These are phyloP conservation scores for Malus hybrid DNA, from an alignment of 331 rosid species.

Conservation along the genomic window DNA sequence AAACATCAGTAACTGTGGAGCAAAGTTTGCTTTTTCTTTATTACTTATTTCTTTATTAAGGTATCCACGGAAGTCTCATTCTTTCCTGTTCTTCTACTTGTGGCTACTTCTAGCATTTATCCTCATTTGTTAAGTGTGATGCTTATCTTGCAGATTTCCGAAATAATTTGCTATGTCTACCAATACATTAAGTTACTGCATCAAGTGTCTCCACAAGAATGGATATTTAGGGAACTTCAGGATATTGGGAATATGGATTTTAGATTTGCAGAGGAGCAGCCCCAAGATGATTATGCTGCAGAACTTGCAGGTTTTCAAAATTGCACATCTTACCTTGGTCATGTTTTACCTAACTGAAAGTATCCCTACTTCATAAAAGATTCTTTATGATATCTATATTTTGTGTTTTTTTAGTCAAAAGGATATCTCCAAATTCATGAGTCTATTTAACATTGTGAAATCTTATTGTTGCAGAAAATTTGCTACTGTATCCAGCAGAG, in stretches of 20 bases:
- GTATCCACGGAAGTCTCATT: too few relatives aligned
- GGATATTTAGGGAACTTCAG: conserved; percentile 95
- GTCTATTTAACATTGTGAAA: conserved; percentile 5
- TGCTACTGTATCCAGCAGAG: conserved; percentile 64
- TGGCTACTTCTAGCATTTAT: too few relatives aligned
- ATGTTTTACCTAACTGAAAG: background rate
- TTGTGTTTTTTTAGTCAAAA: background rate
- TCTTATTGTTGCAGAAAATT: conserved; percentile 57
- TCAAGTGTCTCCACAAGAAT: conserved; percentile 72
- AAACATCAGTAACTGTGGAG: conserved; percentile 8
- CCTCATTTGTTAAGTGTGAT: conserved; percentile 10
- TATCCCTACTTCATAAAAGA: background rate
- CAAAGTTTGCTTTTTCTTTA: background rate
- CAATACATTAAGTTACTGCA: conserved; percentile 74
- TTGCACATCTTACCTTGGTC: background rate
- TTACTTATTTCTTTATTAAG: background rate
- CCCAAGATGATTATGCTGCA: conserved; percentile 96
- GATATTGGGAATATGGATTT: conserved; percentile 92
- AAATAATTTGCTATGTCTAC: conserved; percentile 77
- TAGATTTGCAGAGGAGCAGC: conserved; percentile 94
- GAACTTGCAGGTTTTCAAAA: conserved; percentile 71
- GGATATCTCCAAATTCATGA: background rate
- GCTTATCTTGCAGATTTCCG: conserved; percentile 51
- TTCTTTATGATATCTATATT: background rate
- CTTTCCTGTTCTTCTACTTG: too few relatives aligned